A percentile compares a stretch with the other conserved stretches of the same genome.
These are phyloP conservation scores for Allomyces macrogynus DNA, from an alignment of 192 early-diverging fungal species.

Conservation along the genomic window DNA sequence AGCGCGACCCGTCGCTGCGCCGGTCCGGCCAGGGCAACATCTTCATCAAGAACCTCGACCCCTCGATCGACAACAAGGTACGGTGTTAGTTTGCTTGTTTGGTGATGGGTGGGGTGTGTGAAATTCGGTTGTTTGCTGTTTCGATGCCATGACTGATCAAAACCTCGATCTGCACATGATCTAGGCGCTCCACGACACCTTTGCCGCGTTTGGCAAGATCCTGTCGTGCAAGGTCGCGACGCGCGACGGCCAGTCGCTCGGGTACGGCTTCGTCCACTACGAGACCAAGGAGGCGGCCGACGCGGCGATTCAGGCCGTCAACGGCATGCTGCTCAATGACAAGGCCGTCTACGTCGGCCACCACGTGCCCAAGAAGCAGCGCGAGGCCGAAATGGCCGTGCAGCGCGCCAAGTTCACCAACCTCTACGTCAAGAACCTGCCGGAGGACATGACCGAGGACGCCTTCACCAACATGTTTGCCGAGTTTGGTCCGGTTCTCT, in stretches of 20 bases:
- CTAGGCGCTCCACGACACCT: constrained; percentile 86
- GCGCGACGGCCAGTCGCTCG: constrained; percentile 65
- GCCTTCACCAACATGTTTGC: constrained; percentile 60
- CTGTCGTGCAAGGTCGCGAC: constrained; percentile 92
- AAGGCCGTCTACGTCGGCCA: constrained; percentile 89
- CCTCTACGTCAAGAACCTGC: constrained; percentile 93
- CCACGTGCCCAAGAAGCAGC: constrained; percentile 84
- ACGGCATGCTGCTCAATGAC: constrained; percentile 99
- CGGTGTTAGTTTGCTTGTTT: too few relatives aligned
- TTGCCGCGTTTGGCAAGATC: constrained; percentile 91
- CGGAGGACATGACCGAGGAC: constrained; percentile 53
- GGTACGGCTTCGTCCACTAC: constrained; percentile 98
- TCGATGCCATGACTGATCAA: too few relatives aligned
- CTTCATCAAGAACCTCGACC: constrained; percentile 99
- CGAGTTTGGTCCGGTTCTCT: constrained; percentile 63
- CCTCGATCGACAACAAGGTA: constrained; percentile 85
- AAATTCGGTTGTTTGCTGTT: too few relatives aligned
- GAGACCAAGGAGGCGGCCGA: constrained; percentile 84
- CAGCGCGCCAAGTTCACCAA: constrained; percentile 85
- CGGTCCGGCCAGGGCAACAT: constrained; percentile 84
- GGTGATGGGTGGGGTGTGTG: too few relatives aligned
- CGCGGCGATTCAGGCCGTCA: constrained; percentile 88
- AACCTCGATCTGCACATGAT: too few relatives aligned
- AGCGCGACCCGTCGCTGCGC: constrained; percentile 91
- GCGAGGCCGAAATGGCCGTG: constrained; percentile 73